Base-by-base conservation (phyloP, 371 early-diverging fungal genomes). In the Actinomucor elegans region DNA sequence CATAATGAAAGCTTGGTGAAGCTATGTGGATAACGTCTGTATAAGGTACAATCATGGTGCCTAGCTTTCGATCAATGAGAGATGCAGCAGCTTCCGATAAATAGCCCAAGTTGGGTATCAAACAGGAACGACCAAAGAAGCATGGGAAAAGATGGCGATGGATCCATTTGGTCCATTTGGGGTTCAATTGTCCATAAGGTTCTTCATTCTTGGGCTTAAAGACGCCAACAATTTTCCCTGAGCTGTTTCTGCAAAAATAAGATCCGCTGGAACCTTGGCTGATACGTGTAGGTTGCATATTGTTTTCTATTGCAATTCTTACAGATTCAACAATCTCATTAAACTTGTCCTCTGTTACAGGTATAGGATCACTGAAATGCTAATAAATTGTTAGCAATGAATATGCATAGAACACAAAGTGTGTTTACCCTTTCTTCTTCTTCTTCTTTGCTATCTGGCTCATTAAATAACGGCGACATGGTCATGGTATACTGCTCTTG, bases 121-220 rank as follows among this genome's bases (percentile, higher is more conserved):
- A 57, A 57, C 94, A 92, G 28, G 85, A 84, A 18, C 96, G 81
- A 0, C 96, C 94, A 81, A 94, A 96, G 59, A 86, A 92, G 62
- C 93, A 96, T 3, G 93, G 92, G 47, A 91, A 88, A 23, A 91
- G 54, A 66, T 90, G 92, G 15, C 88, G 77, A 59, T 94, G 94
- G n/a, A 93, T 67, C 93, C 92, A 94, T 64, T 96, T 94, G 3
- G 89, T 85, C 94, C 93, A 96, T 69, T 96, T 96, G 3, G 94
- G 94, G 66, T 94, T 96, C 35, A 91, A 64, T 5, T 85, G 78
- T 0, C 93, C 93, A 64, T 94, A 96, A 1, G 94, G 96, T 61
- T 96, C 96, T 66, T 96, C 96, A 57, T 96, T 87, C 67, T 93
- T 93, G 6, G 96, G 96, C 55, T 96, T 96, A 67, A 94, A 94